phyloP scores from a whole-genome alignment of 2,329 filamentous ascomycete genomes.

The Lasiodiplodia sp. region DNA sequence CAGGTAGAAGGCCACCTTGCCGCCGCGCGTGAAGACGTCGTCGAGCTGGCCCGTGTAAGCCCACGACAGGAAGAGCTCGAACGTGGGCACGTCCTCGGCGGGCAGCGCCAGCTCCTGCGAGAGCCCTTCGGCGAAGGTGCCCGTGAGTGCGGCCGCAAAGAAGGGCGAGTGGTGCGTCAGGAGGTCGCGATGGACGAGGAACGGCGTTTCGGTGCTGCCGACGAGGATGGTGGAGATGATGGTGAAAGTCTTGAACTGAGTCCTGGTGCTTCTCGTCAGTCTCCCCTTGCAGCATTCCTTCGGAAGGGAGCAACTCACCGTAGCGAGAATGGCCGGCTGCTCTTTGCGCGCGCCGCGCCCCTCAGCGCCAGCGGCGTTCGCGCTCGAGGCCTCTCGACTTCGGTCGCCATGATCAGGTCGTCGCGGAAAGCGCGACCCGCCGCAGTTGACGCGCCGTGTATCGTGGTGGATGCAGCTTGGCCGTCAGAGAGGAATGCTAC shows the following conservation, averaged over 20 bases:
- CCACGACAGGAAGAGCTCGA: slow-evolving; percentile 61
- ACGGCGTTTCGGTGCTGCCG: slow-evolving; percentile 49
- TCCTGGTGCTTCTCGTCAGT: slow-evolving; percentile 37
- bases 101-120: slow-evolving; percentile 53
- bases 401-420: slow-evolving; percentile 17
- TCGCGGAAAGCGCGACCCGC: not conserved
- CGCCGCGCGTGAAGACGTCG: slow-evolving; percentile 51
- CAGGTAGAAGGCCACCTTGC: slow-evolving; percentile 58
- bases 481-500: not conserved
- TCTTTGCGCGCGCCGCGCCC: slow-evolving; percentile 18
- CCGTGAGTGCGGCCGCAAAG: slow-evolving; percentile 59
- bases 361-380: slow-evolving; percentile 22
- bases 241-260: slow-evolving; percentile 51
- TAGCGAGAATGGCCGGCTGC: slow-evolving; percentile 26
- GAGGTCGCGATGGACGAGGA: slow-evolving; percentile 57
- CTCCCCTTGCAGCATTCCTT: slow-evolving; percentile 24
- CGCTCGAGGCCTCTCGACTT: slow-evolving; percentile 21
- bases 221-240: slow-evolving; percentile 48
- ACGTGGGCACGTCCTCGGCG: slow-evolving; percentile 53
- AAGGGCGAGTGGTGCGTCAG: slow-evolving; percentile 57
- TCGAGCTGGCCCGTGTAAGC: slow-evolving; percentile 54
- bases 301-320: slow-evolving; percentile 23
- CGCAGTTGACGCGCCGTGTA: not conserved
- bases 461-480: not conserved
- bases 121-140: slow-evolving; percentile 55